These are phyloP conservation scores for Lentinus brumalis DNA, from an alignment of 768 basidiomycete species.

Conservation along the genomic window DNA sequence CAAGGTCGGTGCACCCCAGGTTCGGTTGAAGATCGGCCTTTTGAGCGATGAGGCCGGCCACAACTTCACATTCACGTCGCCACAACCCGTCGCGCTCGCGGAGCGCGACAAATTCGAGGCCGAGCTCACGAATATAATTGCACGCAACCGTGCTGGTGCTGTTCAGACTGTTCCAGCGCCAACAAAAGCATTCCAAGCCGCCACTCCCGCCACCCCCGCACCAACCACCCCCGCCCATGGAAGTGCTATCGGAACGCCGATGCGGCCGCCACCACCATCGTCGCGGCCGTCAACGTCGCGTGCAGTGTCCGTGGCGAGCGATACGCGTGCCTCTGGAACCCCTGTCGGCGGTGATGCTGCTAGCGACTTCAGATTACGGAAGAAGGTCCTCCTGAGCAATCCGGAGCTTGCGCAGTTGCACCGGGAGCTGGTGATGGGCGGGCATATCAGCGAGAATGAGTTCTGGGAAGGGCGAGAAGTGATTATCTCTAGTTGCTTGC, in stretches of 20 bases:
- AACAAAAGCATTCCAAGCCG: slow-evolving; percentile 6
- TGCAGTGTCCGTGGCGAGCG: slow-evolving; percentile 63
- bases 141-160: slow-evolving; percentile 57
- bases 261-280: slow-evolving; percentile 33
- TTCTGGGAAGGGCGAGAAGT: slow-evolving; percentile 99
- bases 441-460: slow-evolving; percentile 87
- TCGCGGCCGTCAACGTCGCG: slow-evolving; percentile 58
- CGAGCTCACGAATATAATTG: slow-evolving; percentile 76
- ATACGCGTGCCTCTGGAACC: slow-evolving; percentile 47
- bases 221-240: slow-evolving; percentile 26
- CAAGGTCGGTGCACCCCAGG: slow-evolving; percentile 80
- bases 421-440: slow-evolving; percentile 82
- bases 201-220: slow-evolving; percentile 13
- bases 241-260: slow-evolving; percentile 12
- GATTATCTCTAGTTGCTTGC: slow-evolving; percentile 22
- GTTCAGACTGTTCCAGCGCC: slow-evolving; percentile 12
- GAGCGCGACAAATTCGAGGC: slow-evolving; percentile 86
- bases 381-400: slow-evolving; percentile 76
- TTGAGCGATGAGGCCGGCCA: slow-evolving; percentile 71
- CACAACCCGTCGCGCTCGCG: slow-evolving; percentile 58
- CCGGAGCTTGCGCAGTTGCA: slow-evolving; percentile 82
- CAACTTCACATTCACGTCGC: slow-evolving; percentile 80
- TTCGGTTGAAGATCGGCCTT: slow-evolving; percentile 74
- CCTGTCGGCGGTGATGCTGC: slow-evolving; percentile 62
- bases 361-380: slow-evolving; percentile 72